phyloP scores from a whole-genome alignment of 345 rosid genomes.

The Lepidium sativum region DNA sequence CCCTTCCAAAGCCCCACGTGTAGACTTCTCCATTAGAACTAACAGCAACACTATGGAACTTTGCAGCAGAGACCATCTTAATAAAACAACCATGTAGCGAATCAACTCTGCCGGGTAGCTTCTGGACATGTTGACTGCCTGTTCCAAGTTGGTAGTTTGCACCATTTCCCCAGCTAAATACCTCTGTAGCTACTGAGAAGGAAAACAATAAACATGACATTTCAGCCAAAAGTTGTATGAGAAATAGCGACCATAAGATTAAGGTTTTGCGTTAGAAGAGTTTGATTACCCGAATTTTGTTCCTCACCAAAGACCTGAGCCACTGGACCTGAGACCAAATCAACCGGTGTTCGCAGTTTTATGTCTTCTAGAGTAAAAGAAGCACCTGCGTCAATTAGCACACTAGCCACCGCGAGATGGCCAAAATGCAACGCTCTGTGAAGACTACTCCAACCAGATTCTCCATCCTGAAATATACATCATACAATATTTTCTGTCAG shows the following conservation, averaged over 20 bases:
- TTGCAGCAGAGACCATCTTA: slow-evolving; percentile 79
- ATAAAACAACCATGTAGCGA: slow-evolving; percentile 63
- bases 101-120: slow-evolving; percentile 89
- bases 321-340: slow-evolving; percentile 91
- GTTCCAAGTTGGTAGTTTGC: slow-evolving; percentile 98
- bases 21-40: slow-evolving; percentile 67
- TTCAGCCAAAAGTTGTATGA: slow-evolving; percentile 1
- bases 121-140: slow-evolving; percentile 78
- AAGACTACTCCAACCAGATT: slow-evolving; percentile 98
- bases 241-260: neutral
- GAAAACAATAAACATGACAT: neutral
- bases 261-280: too few relatives aligned
- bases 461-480: slow-evolving; percentile 72
- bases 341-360: slow-evolving; percentile 69
- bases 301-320: slow-evolving; percentile 48
- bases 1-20: slow-evolving; percentile 99
- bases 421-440: slow-evolving; percentile 97
- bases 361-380: slow-evolving; percentile 62
- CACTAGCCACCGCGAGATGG: slow-evolving; percentile 95
- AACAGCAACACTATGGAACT: slow-evolving; percentile 92
- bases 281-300: slow-evolving; percentile 41
- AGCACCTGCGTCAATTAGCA: slow-evolving; percentile 74
- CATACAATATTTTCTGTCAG: neutral
- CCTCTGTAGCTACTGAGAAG: slow-evolving; percentile 68
- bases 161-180: slow-evolving; percentile 97